Conservation (phyloP, 306 rosid species). For the Castanea crenata region DNA sequence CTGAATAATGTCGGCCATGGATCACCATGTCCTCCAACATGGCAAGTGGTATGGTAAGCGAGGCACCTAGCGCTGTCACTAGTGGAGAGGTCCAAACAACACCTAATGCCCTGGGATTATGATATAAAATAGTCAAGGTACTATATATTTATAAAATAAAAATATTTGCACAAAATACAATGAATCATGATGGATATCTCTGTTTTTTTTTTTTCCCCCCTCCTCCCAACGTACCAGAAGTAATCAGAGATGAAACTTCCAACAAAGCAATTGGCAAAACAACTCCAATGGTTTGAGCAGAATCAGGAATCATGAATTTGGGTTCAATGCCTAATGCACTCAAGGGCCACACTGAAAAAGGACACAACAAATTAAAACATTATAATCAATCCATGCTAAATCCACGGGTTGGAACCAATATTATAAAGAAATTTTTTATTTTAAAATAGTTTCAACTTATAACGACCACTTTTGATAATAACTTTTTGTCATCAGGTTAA, state of each 20-base stretch:
- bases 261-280: constrained; percentile 27
- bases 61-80: constrained; percentile 27
- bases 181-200: not conserved
- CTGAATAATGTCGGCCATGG: constrained; percentile 30
- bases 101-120: constrained; percentile 25
- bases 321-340: constrained; percentile 30
- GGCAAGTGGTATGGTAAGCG: constrained; percentile 30
- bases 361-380: not conserved
- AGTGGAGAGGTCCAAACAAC: constrained; percentile 37
- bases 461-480: fast-evolving
- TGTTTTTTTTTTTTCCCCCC: not conserved
- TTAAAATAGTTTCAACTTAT: too few species aligned
- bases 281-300: constrained; percentile 13
- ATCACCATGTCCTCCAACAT: constrained; percentile 30
- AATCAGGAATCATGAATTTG: constrained; percentile 24
- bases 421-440: not conserved
- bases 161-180: not conserved
- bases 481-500: too few species aligned
- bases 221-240: constrained; percentile 19
- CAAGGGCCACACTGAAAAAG: constrained; percentile 30
- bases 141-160: too few species aligned
- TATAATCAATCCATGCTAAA: not conserved
- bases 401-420: not conserved
- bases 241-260: constrained; percentile 32
- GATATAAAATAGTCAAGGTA: not conserved